Percentiles rank a stretch among this genome's conserved stretches.
Evolutionary conservation across 371 early-diverging fungal genomes (phyloP).

Genomic region (Apophysomyces elegans): DNA sequence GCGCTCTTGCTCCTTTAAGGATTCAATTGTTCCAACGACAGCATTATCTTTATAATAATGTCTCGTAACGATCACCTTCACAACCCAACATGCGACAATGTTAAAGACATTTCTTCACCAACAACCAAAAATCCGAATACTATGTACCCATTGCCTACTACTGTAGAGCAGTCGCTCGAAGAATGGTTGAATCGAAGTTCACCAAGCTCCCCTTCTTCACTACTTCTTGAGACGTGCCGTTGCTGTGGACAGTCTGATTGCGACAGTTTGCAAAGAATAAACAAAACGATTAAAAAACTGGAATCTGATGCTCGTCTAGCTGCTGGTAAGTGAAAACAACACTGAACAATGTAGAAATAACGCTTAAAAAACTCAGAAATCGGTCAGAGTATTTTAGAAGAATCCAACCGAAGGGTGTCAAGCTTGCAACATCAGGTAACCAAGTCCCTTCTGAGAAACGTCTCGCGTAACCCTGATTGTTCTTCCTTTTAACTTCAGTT

Average conservation of each 20-base stretch:
- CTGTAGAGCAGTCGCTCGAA: conserved; percentile 42
- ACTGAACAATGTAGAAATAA: background rate
- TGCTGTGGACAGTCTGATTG: conserved; percentile 46
- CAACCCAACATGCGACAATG: background rate
- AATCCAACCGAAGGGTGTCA: conserved; percentile 32
- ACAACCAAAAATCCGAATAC: background rate
- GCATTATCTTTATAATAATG: background rate
- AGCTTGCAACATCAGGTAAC: conserved; percentile 40
- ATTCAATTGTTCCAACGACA: background rate
- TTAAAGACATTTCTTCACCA: background rate
- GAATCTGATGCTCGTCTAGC: conserved; percentile 50
- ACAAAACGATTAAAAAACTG: conserved; percentile 39
- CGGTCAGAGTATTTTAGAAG: conserved; percentile 48
- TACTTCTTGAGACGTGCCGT: conserved; percentile 29
- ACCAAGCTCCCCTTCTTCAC: conserved; percentile 23
- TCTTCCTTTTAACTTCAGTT: conserved; percentile 18
- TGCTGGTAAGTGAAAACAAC: conserved; percentile 36
- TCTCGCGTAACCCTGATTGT: conserved; percentile 10
- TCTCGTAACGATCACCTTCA: background rate
- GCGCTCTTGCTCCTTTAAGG: background rate
- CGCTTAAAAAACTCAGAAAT: conserved; percentile 30
- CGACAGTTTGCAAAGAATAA: conserved; percentile 27
- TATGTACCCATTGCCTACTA: background rate
- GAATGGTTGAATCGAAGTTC: conserved; percentile 42
- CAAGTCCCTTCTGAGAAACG: background rate